phyloP scores from a whole-genome alignment of 1,284 basidiomycete species.

The Ustilago curta region DNA sequence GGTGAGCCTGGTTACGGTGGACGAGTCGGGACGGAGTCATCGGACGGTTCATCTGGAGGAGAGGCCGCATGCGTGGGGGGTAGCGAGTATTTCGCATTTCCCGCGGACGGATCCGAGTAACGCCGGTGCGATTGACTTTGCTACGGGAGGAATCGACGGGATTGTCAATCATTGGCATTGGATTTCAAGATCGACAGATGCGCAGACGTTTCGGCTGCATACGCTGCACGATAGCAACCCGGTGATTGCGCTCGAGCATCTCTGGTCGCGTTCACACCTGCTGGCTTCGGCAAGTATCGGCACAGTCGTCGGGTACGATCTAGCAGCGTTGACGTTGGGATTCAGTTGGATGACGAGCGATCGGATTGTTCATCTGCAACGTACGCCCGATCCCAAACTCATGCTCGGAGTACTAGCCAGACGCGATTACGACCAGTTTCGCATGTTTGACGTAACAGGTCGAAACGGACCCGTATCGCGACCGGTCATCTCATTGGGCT shows the following conservation, averaged over 20 bases:
- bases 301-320: constrained; percentile 37
- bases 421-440: constrained; percentile 49
- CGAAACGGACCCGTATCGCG: constrained; percentile 35
- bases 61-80: constrained; percentile 33
- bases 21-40: constrained; percentile 12
- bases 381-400: constrained; percentile 42
- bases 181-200: constrained; percentile 12
- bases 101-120: constrained; percentile 30
- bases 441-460: constrained; percentile 47
- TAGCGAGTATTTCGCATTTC: constrained; percentile 34
- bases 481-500: constrained; percentile 44
- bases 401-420: constrained; percentile 35
- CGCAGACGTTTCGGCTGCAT: constrained; percentile 24
- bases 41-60: constrained; percentile 40
- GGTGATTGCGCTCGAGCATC: constrained; percentile 36
- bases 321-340: constrained; percentile 25
- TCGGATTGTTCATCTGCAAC: constrained; percentile 41
- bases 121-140: constrained; percentile 38
- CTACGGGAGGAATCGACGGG: constrained; percentile 47
- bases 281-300: constrained; percentile 39
- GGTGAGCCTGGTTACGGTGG: constrained; percentile 39
- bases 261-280: constrained; percentile 17
- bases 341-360: constrained; percentile 49
- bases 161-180: constrained; percentile 48
- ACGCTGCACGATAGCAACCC: constrained; percentile 34